Evolutionary conservation across 345 rosid genomes (phyloP).

Genomic region (Camelina hispida): DNA sequence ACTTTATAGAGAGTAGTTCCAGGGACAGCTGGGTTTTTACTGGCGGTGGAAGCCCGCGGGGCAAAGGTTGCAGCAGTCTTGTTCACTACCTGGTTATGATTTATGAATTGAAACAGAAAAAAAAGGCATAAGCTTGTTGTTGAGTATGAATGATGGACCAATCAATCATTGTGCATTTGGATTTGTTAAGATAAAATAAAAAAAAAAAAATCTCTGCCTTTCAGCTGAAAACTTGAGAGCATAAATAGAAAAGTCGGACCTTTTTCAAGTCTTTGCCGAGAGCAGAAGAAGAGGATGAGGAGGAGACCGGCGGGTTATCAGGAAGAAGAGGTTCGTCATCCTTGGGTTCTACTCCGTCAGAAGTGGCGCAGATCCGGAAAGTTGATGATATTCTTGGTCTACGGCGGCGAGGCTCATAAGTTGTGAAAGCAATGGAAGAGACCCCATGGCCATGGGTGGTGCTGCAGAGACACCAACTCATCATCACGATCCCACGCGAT

Average conservation of each 20-base stretch:
- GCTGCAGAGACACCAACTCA: slow-evolving; percentile 51
- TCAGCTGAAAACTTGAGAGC: neutral
- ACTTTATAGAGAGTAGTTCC: slow-evolving; percentile 81
- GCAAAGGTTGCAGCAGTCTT: slow-evolving; percentile 97
- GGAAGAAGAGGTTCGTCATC: neutral
- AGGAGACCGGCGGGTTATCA: neutral
- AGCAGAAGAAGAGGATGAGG: slow-evolving; percentile 44
- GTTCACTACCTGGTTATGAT: slow-evolving; percentile 72
- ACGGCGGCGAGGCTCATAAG: slow-evolving; percentile 13
- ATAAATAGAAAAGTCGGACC: slow-evolving; percentile 46
- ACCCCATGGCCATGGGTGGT: neutral
- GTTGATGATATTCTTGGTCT: slow-evolving; percentile 2
- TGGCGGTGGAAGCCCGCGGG: slow-evolving; percentile 90
- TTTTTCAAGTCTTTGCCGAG: slow-evolving; percentile 82
- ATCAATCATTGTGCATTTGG: neutral
- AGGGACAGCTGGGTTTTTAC: slow-evolving; percentile 90
- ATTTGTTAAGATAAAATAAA: neutral
- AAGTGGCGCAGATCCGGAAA: slow-evolving; percentile 47
- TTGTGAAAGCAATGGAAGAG: neutral
- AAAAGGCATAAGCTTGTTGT: slow-evolving; percentile 17
- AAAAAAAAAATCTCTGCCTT: neutral
- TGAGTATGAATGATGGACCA: neutral
- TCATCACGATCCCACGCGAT: slow-evolving; percentile 25
- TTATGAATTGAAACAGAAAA: neutral
- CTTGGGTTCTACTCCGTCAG: slow-evolving; percentile 53